These are phyloP conservation scores for Penicillium maclennaniae DNA, from an alignment of 495 filamentous ascomycete genomes.

Conservation along the genomic window DNA sequence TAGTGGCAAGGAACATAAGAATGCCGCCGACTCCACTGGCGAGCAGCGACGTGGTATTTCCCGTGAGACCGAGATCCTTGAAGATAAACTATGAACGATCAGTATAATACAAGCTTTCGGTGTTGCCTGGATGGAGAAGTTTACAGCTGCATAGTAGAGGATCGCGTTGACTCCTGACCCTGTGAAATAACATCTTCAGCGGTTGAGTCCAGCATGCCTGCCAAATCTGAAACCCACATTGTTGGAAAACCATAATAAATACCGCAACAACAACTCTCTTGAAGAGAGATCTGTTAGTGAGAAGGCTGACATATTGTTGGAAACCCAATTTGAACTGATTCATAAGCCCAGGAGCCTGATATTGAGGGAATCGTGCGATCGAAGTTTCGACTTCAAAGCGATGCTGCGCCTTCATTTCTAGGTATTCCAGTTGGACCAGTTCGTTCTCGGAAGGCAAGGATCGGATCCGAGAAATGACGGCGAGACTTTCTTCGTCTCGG, in stretches of 20 bases:
- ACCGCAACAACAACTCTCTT: conserved; percentile 4
- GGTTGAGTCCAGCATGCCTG: background rate
- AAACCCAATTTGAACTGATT: conserved; percentile 2
- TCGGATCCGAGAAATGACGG: conserved; percentile 3
- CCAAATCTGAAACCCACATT: background rate
- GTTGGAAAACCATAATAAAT: conserved; percentile 9
- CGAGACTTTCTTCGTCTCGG: conserved; percentile 56
- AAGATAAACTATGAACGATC: conserved; percentile 45
- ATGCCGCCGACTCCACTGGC: conserved; percentile 63
- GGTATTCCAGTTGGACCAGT: conserved; percentile 3
- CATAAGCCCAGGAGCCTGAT: conserved; percentile 1
- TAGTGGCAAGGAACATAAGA: conserved; percentile 60
- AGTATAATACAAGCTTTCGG: background rate
- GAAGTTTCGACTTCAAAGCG: conserved; percentile 6
- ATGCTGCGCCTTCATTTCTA: conserved; percentile 5
- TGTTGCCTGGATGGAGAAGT: background rate
- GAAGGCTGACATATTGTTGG: conserved; percentile 3
- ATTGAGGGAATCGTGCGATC: background rate
- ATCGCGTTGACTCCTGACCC: conserved; percentile 33
- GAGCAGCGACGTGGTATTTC: conserved; percentile 53
- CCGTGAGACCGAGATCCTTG: conserved; percentile 44
- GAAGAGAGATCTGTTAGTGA: conserved; percentile 10
- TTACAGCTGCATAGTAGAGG: conserved; percentile 49
- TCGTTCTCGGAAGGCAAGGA: background rate
- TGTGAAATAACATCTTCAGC: background rate